These are phyloP conservation scores for Striga asiatica DNA, from an alignment of 257 asterid genomes.

Conservation along the genomic window DNA sequence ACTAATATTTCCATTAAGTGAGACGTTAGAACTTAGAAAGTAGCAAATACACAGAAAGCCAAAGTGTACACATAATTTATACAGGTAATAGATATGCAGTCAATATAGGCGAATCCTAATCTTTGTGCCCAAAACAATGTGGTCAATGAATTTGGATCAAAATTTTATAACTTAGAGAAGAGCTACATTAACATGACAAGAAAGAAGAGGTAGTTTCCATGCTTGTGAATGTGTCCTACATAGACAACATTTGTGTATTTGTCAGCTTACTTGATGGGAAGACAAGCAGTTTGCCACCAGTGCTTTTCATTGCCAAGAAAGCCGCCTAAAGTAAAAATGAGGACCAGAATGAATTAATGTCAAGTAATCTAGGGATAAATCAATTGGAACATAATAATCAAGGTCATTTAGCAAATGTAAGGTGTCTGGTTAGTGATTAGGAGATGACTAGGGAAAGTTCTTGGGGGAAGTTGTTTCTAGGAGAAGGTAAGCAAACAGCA, in stretches of 20 bases:
- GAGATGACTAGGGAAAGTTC: too few relatives aligned
- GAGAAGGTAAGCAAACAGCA: too few relatives aligned
- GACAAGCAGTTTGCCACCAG: conserved; percentile 95
- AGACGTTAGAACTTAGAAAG: neutral
- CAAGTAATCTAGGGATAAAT: neutral
- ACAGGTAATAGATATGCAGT: neutral
- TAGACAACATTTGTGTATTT: neutral
- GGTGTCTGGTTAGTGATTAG: too few relatives aligned
- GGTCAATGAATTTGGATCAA: neutral
- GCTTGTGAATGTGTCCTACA: neutral
- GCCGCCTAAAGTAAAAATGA: conserved; percentile 60
- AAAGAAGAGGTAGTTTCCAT: neutral
- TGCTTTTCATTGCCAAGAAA: conserved; percentile 86
- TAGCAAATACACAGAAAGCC: neutral
- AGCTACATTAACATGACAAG: neutral
- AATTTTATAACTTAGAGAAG: neutral
- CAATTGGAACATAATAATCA: conserved; percentile 5
- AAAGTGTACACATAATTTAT: neutral
- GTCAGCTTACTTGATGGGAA: conserved; percentile 77
- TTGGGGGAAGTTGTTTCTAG: too few relatives aligned
- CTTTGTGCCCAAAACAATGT: neutral
- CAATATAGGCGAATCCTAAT: neutral
- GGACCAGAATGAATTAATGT: neutral
- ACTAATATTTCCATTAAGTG: neutral
- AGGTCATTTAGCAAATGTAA: conserved; percentile 9